phyloP scores from a whole-genome alignment of 768 basidiomycete species.

The Kwoniella dejecticola region DNA sequence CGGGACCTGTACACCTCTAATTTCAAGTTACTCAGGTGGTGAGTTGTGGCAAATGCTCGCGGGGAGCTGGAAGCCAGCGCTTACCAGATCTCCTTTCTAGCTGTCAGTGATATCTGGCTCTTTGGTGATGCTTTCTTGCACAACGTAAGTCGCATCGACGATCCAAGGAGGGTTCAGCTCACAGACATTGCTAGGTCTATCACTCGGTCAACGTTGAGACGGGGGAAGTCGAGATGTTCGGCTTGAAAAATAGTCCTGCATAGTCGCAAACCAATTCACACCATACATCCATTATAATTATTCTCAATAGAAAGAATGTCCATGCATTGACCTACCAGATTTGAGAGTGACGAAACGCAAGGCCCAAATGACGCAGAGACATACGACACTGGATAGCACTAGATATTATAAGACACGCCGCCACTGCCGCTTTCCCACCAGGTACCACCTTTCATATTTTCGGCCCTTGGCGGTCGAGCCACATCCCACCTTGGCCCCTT shows the following conservation, averaged over 20 bases:
- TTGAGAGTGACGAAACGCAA: too few species aligned
- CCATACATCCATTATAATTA: not conserved
- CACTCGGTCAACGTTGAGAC: constrained; percentile 14
- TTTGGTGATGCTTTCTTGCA: constrained; percentile 23
- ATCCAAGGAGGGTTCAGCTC: not conserved
- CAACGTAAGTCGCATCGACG: constrained; percentile 10
- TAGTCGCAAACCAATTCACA: not conserved
- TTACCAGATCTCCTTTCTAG: too few species aligned
- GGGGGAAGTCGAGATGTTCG: constrained; percentile 8
- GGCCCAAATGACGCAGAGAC: too few species aligned
- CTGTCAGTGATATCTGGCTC: not conserved
- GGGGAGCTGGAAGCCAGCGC: too few species aligned
- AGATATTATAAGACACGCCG: not conserved
- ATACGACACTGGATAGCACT: too few species aligned
- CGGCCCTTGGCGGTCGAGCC: constrained; percentile 38
- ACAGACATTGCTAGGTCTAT: not conserved
- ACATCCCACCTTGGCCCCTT: constrained; percentile 40
- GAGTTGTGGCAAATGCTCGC: not conserved
- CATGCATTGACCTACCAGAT: too few species aligned
- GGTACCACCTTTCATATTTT: not conserved
- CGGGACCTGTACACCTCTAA: not conserved
- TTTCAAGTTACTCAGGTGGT: constrained; percentile 4
- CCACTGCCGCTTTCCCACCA: constrained; percentile 16
- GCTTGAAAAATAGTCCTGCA: not conserved
- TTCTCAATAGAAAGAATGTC: not conserved